Evolutionary conservation across 805 yeast species (phyloP), one percentile per base, ranked within the genome.

Genomic region (Lachancea cidri): DNA sequence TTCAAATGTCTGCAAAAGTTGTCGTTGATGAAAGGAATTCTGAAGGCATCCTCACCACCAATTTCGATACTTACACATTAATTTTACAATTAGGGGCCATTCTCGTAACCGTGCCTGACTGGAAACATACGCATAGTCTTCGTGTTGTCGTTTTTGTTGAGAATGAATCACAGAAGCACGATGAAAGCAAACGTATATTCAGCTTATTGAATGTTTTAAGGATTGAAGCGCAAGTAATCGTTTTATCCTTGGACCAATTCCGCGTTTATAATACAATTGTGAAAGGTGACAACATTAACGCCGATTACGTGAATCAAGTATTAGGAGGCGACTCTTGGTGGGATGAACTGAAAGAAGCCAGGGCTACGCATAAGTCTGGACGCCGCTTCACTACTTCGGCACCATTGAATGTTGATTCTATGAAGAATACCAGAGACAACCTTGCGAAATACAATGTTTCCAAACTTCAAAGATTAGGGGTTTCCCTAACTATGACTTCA

Each of bases 41-140:
- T 17, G 73, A 77, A 39, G 89, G 89, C 4, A 80, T 84, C 1
- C 57, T 83, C 45, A 84, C 96, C 0, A 88, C 95, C 3, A 93
- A 93, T 56, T 88, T 93, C 58, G 99, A 93, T 61, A 93, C 99
- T 0, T 93, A 89, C 56, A 91, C 98, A 0, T 72, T 93, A 55
- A 93, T 93, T 48, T 67, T 94, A 44, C 99, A 93, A 57, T 68
- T 93, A 42, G 98, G 98, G 3, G 95, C 96, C 1, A 91, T 93
- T 50, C 67, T 93, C 43, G 79, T 85, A 8, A 89, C 98, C 0
- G 98, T 93, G 3, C 94, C 95, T 1, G 84, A 82, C 33, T 93
- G 99, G 99, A 80, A 85, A 48, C 71, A 71, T 36, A 79, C 83
- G 0, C 93, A 87, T 56, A 66, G 62, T 4, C 59, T 93, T 29